Evolutionary conservation across 1,284 basidiomycete genomes (phyloP).

Genomic region (Tilletia horrida): DNA sequence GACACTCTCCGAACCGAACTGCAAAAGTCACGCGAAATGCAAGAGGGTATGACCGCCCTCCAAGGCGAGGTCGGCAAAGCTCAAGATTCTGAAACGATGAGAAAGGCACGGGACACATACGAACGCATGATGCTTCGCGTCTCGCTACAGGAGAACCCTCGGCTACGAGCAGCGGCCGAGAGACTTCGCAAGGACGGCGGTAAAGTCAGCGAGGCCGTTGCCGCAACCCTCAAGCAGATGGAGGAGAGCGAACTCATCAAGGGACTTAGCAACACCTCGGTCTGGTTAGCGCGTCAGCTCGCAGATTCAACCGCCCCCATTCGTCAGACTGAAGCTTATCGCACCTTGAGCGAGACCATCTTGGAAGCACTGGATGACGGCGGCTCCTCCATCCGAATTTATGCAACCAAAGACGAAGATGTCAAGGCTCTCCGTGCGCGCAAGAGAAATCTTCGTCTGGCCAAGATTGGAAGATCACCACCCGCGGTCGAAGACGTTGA

Average conservation of each 20-base stretch:
- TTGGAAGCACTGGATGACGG: slow-evolving; percentile 91
- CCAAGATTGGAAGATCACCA: slow-evolving; percentile 48
- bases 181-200: slow-evolving; percentile 83
- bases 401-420: slow-evolving; percentile 64
- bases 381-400: slow-evolving; percentile 64
- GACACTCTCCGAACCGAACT: slow-evolving; percentile 89
- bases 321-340: slow-evolving; percentile 91
- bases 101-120: slow-evolving; percentile 80
- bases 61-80: slow-evolving; percentile 96
- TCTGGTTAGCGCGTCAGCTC: slow-evolving; percentile 40
- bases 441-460: slow-evolving; percentile 45
- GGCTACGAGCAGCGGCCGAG: slow-evolving; percentile 82
- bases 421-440: slow-evolving; percentile 63
- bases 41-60: slow-evolving; percentile 93
- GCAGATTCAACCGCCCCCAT: slow-evolving; percentile 59
- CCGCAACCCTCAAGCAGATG: slow-evolving; percentile 82
- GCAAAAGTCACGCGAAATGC: slow-evolving; percentile 85
- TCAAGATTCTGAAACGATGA: slow-evolving; percentile 96
- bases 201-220: slow-evolving; percentile 88
- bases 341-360: slow-evolving; percentile 80
- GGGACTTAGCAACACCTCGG: slow-evolving; percentile 61
- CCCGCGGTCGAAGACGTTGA: slow-evolving; percentile 45
- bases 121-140: slow-evolving; percentile 88
- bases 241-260: slow-evolving; percentile 90
- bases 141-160: slow-evolving; percentile 94